Percentiles rank a stretch among this genome's conserved stretches.
These are phyloP conservation scores for Leucosporidium creatinivorum DNA, from an alignment of 768 basidiomycete genomes.

Conservation along the genomic window DNA sequence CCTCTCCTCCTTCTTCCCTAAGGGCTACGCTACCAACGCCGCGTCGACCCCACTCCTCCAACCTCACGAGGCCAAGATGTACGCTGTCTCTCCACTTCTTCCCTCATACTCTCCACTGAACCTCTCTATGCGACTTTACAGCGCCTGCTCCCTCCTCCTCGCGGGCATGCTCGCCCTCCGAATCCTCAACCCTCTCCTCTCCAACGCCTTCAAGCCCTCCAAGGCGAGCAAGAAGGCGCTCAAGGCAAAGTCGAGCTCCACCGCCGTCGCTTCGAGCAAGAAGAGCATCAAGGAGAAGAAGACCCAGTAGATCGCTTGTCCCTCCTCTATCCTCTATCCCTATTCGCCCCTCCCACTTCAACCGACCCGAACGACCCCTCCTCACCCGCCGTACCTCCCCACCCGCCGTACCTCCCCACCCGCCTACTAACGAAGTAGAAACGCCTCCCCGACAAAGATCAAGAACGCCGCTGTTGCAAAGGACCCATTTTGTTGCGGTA, in stretches of 20 bases:
- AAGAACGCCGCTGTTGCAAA: too few species aligned
- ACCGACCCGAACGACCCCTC: background rate
- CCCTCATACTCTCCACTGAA: too few species aligned
- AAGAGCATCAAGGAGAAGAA: slow-evolving; percentile 12
- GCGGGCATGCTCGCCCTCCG: slow-evolving; percentile 20
- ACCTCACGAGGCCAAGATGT: slow-evolving; percentile 30
- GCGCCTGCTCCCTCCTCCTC: slow-evolving; percentile 28
- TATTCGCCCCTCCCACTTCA: too few species aligned
- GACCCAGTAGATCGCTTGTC: slow-evolving; percentile 5
- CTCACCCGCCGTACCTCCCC: background rate
- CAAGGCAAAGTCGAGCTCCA: slow-evolving; percentile 9
- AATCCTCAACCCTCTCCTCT: slow-evolving; percentile 9
- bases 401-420: background rate
- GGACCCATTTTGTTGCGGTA: too few species aligned
- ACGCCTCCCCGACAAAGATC: too few species aligned
- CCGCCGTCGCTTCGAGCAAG: background rate
- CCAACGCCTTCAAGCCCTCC: background rate
- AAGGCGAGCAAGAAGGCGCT: background rate
- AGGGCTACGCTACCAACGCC: slow-evolving; percentile 18
- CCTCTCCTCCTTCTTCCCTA: slow-evolving; percentile 15
- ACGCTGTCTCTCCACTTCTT: background rate
- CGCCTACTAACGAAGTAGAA: background rate
- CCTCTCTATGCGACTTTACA: background rate
- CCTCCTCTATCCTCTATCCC: too few species aligned
- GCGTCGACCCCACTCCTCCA: slow-evolving; percentile 7